A percentile compares a stretch with the other conserved stretches of the same genome.
These are phyloP conservation scores for Syzygium aqueum DNA, from an alignment of 345 rosid genomes.

Conservation along the genomic window DNA sequence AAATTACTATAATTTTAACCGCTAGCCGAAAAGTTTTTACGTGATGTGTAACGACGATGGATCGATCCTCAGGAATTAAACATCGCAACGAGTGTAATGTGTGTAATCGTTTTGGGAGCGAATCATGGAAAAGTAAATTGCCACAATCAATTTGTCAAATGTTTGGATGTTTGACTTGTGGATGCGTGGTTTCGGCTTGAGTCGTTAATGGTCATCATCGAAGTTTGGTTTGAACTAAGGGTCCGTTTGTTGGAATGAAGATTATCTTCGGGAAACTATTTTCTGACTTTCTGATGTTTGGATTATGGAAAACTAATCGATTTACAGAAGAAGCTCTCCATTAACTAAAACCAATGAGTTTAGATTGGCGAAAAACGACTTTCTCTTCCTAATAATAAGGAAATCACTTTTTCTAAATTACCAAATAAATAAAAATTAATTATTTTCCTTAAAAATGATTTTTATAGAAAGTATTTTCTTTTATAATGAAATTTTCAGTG, in stretches of 20 bases:
- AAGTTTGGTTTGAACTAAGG: background rate
- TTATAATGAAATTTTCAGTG: background rate
- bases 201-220: background rate
- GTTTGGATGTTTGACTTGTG: background rate
- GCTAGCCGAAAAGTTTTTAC: background rate
- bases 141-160: no score
- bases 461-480: no score
- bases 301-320: no score
- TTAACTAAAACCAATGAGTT: no score
- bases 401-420: no score
- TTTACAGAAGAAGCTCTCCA: no score
- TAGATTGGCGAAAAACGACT: no score
- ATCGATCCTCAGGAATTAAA: background rate
- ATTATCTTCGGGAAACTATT: no score
- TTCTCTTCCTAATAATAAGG: no score
- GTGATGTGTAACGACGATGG: background rate
- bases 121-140: background rate
- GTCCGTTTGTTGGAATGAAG: background rate
- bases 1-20: background rate
- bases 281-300: no score
- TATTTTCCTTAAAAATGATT: no score
- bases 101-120: background rate
- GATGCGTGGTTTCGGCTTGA: background rate
- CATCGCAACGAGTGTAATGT: rapidly evolving
- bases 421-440: no score